Conservation (phyloP, 148 eudicot species). For the Nepenthes gracilis region DNA sequence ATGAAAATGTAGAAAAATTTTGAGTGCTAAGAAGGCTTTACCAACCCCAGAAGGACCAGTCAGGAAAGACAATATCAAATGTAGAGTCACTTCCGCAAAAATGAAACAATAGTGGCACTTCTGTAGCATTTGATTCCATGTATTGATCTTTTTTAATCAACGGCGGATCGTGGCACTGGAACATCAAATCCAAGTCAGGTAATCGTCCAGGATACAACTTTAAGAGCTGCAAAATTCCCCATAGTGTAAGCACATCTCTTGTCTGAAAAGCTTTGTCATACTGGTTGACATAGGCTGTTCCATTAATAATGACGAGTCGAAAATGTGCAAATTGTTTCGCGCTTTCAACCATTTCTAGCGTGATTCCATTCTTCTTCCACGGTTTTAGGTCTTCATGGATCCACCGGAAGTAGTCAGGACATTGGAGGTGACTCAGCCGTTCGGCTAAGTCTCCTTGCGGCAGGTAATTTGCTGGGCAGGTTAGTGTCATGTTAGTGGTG, state of each 20-base stretch:
- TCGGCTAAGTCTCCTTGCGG: too few relatives aligned
- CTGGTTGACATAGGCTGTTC: too few relatives aligned
- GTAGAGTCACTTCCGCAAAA: not conserved
- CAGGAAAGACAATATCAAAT: not conserved
- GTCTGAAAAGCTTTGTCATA: too few relatives aligned
- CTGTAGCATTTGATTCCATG: not conserved
- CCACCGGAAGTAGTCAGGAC: not conserved
- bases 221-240: conserved; percentile 1
- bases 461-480: conserved; percentile 9
- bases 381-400: not conserved
- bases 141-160: too few relatives aligned
- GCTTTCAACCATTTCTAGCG: not conserved
- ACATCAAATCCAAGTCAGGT: too few relatives aligned
- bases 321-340: not conserved
- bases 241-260: too few relatives aligned
- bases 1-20: not conserved
- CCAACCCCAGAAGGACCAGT: not conserved
- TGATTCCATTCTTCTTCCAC: not conserved
- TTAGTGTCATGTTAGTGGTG: conserved; percentile 2
- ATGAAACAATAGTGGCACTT: too few relatives aligned
- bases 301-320: too few relatives aligned
- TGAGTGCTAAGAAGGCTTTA: not conserved
- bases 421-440: not conserved
- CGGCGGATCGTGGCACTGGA: too few relatives aligned
- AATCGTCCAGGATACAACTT: too few relatives aligned